Evolutionary conservation across 2,329 filamentous ascomycete genomes (phyloP), one percentile per base, ranked within the genome.

Genomic region (Pseudofabraea citricarpa): DNA sequence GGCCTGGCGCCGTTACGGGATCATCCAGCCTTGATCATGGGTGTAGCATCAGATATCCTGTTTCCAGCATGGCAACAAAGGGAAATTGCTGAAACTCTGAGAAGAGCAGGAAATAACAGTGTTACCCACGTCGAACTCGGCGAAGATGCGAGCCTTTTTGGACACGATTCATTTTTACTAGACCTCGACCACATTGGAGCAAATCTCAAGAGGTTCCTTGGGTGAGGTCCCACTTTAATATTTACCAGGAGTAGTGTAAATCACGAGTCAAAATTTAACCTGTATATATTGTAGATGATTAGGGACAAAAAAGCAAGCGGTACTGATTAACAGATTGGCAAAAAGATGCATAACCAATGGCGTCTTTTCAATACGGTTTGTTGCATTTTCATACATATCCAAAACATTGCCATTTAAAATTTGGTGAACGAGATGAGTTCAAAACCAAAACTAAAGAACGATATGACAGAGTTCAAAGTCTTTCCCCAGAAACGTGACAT

Each of bases 41-140:
- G 93, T 24, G 93, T 97, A 4, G 88, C 89, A 0, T 96, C 89
- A 56, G 93, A 98, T 61, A 97, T 96, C 39, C 70, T 98, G 26
- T 98, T 98, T 67, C 93, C 93, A 0, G 90, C 93, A 0, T 98
- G 93, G 91, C 93, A 98, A 69, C 93, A 98, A 70, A 80, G 87
- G 41, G 93, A 98, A 65, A 83, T 98, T 49, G 91, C 90, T 3
- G 83, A 91, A 58, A 85, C 91, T 3, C 70, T 98, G 51, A 79
- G 81, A 47, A 75, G 78, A 24, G 78, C 77, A 0, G 93, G 93
- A 1, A 97, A 95, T 59, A 74, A 79, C 48, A 80, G 77, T 23
- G 90, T 98, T 1, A 84, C 82, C 35, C 90, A 98, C 64, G 78
- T 93, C 12, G 93, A 98, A 69, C 70, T 98, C 39, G 93, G 90